Evolutionary conservation across 768 basidiomycete genomes (phyloP), one percentile per base, ranked within the genome.

Genomic region (Roridomyces roridus): DNA sequence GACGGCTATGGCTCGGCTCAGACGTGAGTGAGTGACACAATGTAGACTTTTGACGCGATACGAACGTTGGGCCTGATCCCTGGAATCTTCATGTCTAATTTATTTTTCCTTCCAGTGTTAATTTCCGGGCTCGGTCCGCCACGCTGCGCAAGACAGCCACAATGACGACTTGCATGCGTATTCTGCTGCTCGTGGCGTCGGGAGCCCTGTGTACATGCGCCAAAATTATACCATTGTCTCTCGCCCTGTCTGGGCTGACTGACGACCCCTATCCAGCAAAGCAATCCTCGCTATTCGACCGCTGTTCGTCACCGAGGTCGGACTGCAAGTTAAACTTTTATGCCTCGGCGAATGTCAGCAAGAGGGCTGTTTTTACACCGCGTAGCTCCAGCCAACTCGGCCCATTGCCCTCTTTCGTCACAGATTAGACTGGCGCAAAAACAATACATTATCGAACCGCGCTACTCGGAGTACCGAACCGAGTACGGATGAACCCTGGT

Each of bases 21-120:
- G 52, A 51, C 56, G 49, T 62, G n/a, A n/a, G n/a, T n/a, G n/a
- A n/a, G n/a, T n/a, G 61, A 55, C 61, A 62, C 61, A 43, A 54
- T 21, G 50, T 45, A 58, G 34, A 50, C 56, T 59, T 51, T 58
- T 58, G 61, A 57, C 60, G 55, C 55, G 55, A 58, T 62, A 62
- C 56, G 36, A n/a, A n/a, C n/a, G 20, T 45, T 43, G 51, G 18
- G 51, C 35, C 44, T 52, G 61, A 58, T 62, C 51, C 55, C 51
- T 36, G 46, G 46, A 35, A 46, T 55, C 51, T 47, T 37, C 45
- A 57, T 45, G 60, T 51, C 48, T 58, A 52, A 41, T 37, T 55
- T 54, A 2, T 58, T 55, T 46, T 40, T 50, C 51, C 28, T 46
- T 31, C 37, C n/a, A n/a, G n/a, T n/a, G n/a, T n/a, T n/a, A n/a